Evolutionary conservation across 1,284 basidiomycete species (phyloP), one percentile per base, ranked within the genome.

Genomic region (Tylopilus orsonianus): DNA sequence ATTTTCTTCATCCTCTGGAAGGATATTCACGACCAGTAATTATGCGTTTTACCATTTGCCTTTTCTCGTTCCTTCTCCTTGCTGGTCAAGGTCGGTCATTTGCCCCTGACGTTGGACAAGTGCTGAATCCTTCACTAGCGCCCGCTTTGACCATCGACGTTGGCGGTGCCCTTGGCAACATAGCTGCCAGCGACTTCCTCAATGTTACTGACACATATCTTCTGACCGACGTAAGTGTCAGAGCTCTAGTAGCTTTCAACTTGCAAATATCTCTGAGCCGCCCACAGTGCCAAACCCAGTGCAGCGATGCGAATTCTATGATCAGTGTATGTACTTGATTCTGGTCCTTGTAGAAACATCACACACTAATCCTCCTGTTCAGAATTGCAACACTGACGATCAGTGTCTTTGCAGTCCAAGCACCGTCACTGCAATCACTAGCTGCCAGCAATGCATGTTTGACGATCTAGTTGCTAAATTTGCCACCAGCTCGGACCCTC

Each of bases 361-460:
- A 19, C 18, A 2, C 20, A 33, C 23, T 33, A 14, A 32, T n/a
- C 23, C 39, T 2, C 32, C 12, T 35, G 24, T 42, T 32, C 39
- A 64, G 65, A 59, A 38, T 14, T 64, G 62, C 35, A 59, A 67
- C 41, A 52, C 52, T 13, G 65, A 77, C 53, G 61, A 74, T 36
- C 49, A 52, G 12, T 87, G 85, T 61, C 71, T 85, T 24, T 88
- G 85, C 71, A 55, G 46, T 14, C 47, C 62, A 14, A 57, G 52
- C 2, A 75, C 75, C 2, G 70, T 78, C 23, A 43, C 58, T 0
- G 52, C 61, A 0, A 65, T 88, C 46, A 64, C 69, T 1, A 43
- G 53, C 19, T 85, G 84, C 65, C 75, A 88, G 60, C 76, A 82
- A 56, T 87, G 86, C 70, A 75, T 83, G 72, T 81, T 84, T 60